phyloP scores from a whole-genome alignment of 129 eudicot genomes.

The Artemisia annua region DNA sequence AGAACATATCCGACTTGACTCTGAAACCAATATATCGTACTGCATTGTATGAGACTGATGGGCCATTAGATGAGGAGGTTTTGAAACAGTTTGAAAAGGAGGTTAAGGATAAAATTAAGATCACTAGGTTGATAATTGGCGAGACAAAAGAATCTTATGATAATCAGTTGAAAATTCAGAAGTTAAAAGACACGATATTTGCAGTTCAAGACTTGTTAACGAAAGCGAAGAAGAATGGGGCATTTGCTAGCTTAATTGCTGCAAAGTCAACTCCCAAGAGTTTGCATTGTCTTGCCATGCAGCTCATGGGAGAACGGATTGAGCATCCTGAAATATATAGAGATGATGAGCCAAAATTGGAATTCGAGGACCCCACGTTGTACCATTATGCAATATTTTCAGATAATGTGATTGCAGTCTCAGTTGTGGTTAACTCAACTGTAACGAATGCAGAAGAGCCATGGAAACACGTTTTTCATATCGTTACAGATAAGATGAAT shows the following conservation, averaged over 20 bases:
- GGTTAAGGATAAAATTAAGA: slow-evolving; percentile 84
- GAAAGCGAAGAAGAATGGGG: slow-evolving; percentile 87
- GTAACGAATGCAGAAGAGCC: slow-evolving; percentile 79
- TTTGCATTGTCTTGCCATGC: slow-evolving; percentile 96
- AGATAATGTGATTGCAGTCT: slow-evolving; percentile 89
- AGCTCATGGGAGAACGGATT: slow-evolving; percentile 86
- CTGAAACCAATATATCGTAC: slow-evolving; percentile 51
- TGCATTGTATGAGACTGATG: slow-evolving; percentile 69
- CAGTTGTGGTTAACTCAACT: slow-evolving; percentile 85
- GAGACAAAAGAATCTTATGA: slow-evolving; percentile 89
- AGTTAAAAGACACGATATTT: slow-evolving; percentile 83
- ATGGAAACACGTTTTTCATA: slow-evolving; percentile 88
- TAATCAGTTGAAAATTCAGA: slow-evolving; percentile 89
- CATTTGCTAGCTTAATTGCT: slow-evolving; percentile 77
- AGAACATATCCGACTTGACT: slow-evolving; percentile 41
- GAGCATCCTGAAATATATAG: slow-evolving; percentile 63
- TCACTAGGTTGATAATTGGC: slow-evolving; percentile 69
- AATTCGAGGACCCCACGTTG: slow-evolving; percentile 76
- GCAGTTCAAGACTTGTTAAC: slow-evolving; percentile 81
- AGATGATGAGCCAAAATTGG: slow-evolving; percentile 77
- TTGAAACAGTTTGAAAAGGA: slow-evolving; percentile 92
- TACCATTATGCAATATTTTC: slow-evolving; percentile 91
- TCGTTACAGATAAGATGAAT: slow-evolving; percentile 84
- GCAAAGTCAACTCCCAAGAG: slow-evolving; percentile 95
- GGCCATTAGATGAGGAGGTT: slow-evolving; percentile 79